Evolutionary conservation across 2,329 filamentous ascomycete genomes (phyloP), one percentile per base, ranked within the genome.

Genomic region (Nothophoma quercina): DNA sequence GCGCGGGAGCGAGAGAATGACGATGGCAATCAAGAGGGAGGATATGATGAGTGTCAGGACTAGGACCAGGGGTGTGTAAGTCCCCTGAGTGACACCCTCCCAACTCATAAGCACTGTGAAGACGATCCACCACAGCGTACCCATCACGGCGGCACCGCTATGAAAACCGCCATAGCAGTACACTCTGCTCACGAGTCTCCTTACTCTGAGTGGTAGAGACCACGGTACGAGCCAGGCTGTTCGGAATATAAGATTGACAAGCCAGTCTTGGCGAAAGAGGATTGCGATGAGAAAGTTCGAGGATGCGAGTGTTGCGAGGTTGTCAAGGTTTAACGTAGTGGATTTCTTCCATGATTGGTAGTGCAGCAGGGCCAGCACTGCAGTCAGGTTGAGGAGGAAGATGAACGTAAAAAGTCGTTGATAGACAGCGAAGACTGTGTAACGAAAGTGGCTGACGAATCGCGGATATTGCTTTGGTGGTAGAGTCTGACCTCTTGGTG

Each of bases 351-450:
- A 40, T 2, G 21, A 35, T 7, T 39, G 15, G 16, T 61, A 28
- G 25, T 52, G 43, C 2, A 69, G 13, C 9, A 62, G 18, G 33
- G 64, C 10, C 12, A 70, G 43, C 12, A 65, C 60, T 4, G 43
- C 34, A 16, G 68, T 59, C 10, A 72, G 12, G 55, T 80, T 80
- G 59, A 66, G 60, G 26, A 77, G 19, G 56, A 78, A 72, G 33
- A 77, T 64, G 16, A 78, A 44, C 4, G 73, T 69, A 58, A 80
- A 79, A 26, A 81, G 69, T 22, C 76, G 71, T 22, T 74, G 70
- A 59, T 78, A 79, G 12, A 66, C 67, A 1, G 58, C 65, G 34
- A 67, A 58, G 45, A 64, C 10, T 15, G 49, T 59, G 30, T 61
- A 59, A 1, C 55, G 54, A 4, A 70, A 29, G 33, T 54, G 26